Evolutionary conservation across 192 early-diverging fungal species (phyloP).

Genomic region (Mortierella claussenii): DNA sequence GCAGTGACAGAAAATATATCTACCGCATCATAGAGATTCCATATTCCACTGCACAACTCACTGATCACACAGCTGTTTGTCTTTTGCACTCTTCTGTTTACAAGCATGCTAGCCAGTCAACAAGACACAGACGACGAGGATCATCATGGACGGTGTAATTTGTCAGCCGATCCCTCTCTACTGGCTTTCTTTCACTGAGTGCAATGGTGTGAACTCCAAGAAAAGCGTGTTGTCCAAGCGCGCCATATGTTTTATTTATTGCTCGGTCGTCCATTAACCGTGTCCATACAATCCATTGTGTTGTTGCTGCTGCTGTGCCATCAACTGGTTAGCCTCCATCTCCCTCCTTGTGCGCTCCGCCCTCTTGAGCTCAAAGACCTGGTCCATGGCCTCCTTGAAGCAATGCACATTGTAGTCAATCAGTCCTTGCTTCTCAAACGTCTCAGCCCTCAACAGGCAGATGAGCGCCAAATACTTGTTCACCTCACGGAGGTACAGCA

Average conservation of each 20-base stretch:
- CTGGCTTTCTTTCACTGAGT: too few relatives aligned
- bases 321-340: constrained; percentile 39
- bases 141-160: too few relatives aligned
- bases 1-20: too few relatives aligned
- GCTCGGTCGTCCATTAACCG: too few relatives aligned
- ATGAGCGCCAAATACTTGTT: constrained; percentile 84
- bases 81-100: too few relatives aligned
- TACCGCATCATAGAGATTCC: neutral
- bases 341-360: constrained; percentile 46
- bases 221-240: too few relatives aligned
- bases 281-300: constrained; percentile 47
- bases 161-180: too few relatives aligned
- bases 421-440: constrained; percentile 85
- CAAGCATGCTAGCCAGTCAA: too few relatives aligned
- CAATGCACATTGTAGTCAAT: constrained; percentile 90
- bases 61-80: too few relatives aligned
- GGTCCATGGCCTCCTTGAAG: constrained; percentile 82
- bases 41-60: constrained; percentile 6
- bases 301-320: constrained; percentile 34
- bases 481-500: constrained; percentile 80
- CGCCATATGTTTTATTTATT: neutral
- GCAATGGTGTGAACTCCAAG: too few relatives aligned
- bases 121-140: neutral
- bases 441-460: constrained; percentile 81
- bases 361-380: constrained; percentile 76